Evolutionary conservation across 441 rosid species (phyloP).

Genomic region (Erodium chrysanthum): DNA sequence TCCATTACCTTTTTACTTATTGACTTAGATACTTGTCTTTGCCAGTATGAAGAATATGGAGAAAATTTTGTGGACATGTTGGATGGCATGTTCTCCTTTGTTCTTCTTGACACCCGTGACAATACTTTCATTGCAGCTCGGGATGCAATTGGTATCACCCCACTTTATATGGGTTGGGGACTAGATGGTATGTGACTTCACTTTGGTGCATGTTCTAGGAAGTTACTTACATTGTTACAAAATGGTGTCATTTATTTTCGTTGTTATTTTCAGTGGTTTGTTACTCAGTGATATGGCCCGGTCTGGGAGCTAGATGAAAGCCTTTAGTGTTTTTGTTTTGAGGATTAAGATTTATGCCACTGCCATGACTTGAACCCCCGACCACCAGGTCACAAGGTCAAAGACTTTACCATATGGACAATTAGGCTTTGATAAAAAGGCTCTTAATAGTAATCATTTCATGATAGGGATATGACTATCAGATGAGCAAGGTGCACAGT

Average conservation of each 20-base stretch:
- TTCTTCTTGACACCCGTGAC: conserved; percentile 79
- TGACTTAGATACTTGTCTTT: conserved; percentile 17
- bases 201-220: not conserved
- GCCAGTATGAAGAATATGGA: conserved; percentile 87
- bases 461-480: no score
- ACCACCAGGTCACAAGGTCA: no score
- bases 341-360: no score
- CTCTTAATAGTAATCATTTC: no score
- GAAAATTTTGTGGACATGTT: conserved; percentile 82
- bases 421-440: no score
- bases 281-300: not conserved
- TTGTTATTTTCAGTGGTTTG: not conserved
- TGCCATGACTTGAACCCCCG: no score
- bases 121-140: conserved; percentile 89
- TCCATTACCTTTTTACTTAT: not conserved
- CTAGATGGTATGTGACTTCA: conserved; percentile 57
- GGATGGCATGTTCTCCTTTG: conserved; percentile 99
- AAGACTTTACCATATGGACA: no score
- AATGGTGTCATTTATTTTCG: not conserved
- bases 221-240: not conserved
- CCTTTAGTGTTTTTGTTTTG: no score
- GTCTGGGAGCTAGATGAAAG: no score
- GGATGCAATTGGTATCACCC: conserved; percentile 83
- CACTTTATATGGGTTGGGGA: conserved; percentile 98
- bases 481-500: no score